Base-by-base conservation (phyloP, 495 filamentous ascomycete genomes). In the Hypoxylon crocopeplum region DNA sequence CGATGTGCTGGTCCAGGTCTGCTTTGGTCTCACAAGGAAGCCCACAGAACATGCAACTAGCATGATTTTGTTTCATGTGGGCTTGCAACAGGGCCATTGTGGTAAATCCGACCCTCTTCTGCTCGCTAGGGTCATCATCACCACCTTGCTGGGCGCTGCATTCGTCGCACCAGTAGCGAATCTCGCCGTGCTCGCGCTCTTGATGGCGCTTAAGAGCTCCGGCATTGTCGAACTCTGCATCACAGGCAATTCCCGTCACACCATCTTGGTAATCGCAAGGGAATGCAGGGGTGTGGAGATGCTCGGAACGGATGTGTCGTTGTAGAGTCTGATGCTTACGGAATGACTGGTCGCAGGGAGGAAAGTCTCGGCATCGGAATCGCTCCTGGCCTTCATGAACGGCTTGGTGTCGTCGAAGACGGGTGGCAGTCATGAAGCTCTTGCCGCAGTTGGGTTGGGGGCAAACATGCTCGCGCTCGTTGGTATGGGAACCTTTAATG, bases 241-340 rank as follows among this genome's bases (percentile, higher is more conserved):
- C 62, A 70, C 94, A 98, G 48, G 66, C 60, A 27, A 79, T 69
- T 4, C 82, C 81, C 6, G 85, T 85, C 17, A 72, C 72, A n/a
- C 75, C 71, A 61, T 88, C 81, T 32, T 81, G 64, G 51, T 82
- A 67, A 7, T 72, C 70, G 70, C 93, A 97, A 2, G 79, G 74
- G 57, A 84, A 95, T 1, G 90, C 83, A 16, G 86, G 79, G 52
- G 82, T 69, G 5, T 86, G 77, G 17, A 93, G 77, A 69, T 98
- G 94, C 2, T 80, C 82, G 0, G 80, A 77, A 16, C 83, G 80
- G 42, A 97, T 85, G 71, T 98, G 94, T 13, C 88, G 84, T 62
- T 91, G 85, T 8, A 98, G 82, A 1, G 92, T 96, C 47, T 88
- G 83, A 64, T 92, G 88, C 70, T 97, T 98, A 34, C 94, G 83